Evolutionary conservation across 2,329 filamentous ascomycete species (phyloP).

Genomic region (Aspergillus oerlinghausenensis): DNA sequence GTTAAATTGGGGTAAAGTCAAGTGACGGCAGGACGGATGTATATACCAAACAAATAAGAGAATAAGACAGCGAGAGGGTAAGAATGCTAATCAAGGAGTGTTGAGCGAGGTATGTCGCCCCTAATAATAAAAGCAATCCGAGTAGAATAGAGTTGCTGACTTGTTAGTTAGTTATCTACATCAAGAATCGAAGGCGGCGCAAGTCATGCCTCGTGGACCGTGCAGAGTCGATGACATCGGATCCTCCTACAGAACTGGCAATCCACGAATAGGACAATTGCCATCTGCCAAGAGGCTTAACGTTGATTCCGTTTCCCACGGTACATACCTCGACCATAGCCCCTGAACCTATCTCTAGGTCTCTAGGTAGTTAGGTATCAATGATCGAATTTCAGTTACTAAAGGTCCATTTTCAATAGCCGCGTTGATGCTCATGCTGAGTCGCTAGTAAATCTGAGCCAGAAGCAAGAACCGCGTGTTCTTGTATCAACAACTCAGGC

Average conservation of each 20-base stretch:
- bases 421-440: too few relatives aligned
- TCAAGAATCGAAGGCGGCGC: slow-evolving; percentile 5
- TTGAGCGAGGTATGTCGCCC: not conserved
- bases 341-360: not conserved
- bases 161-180: not conserved
- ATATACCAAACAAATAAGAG: too few relatives aligned
- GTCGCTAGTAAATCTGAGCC: too few relatives aligned
- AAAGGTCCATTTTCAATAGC: not conserved
- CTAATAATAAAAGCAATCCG: not conserved
- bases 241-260: slow-evolving; percentile 16
- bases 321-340: slow-evolving; percentile 14
- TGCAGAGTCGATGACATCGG: slow-evolving; percentile 34
- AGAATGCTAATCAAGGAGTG: not conserved
- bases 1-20: slow-evolving; percentile 34
- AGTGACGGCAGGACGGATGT: not conserved
- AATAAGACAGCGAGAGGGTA: not conserved
- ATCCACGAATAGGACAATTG: slow-evolving; percentile 53
- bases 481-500: too few relatives aligned
- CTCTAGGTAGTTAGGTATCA: not conserved
- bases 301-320: slow-evolving; percentile 6
- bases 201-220: slow-evolving; percentile 20
- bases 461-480: too few relatives aligned
- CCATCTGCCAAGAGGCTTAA: slow-evolving; percentile 30
- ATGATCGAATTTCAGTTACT: not conserved
- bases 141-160: too few relatives aligned